These are phyloP conservation scores for Epichloe sibirici DNA, from an alignment of 2,329 filamentous ascomycete species.

Conservation along the genomic window DNA sequence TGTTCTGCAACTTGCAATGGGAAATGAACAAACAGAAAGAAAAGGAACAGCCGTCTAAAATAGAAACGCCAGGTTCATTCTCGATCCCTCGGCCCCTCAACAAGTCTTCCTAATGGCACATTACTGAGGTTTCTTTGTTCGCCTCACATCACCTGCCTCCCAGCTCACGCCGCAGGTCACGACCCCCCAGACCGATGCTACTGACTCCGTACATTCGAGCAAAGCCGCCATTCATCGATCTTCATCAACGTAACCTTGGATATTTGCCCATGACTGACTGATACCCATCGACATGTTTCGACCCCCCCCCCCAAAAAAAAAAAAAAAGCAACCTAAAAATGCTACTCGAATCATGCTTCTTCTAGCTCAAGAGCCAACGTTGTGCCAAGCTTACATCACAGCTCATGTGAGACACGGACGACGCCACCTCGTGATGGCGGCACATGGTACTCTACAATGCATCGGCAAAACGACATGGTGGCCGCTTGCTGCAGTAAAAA, in stretches of 20 bases:
- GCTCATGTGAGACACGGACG: slow-evolving; percentile 2
- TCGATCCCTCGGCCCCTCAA: too few relatives aligned
- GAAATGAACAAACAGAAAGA: too few relatives aligned
- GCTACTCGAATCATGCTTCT: neutral
- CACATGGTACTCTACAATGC: neutral
- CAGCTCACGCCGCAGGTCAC: neutral
- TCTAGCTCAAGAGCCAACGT: neutral
- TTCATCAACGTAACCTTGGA: neutral
- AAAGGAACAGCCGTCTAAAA: too few relatives aligned
- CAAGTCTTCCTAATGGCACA: too few relatives aligned
- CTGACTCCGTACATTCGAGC: too few relatives aligned
- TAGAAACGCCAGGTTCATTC: too few relatives aligned
- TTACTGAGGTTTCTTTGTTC: too few relatives aligned
- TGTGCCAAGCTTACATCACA: neutral
- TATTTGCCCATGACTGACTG: neutral
- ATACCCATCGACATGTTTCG: neutral
- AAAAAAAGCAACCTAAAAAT: neutral
- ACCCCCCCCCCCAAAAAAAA: too few relatives aligned
- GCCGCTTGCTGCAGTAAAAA: neutral
- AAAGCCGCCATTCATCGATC: neutral
- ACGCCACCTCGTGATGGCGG: slow-evolving; percentile 1
- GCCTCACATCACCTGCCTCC: neutral
- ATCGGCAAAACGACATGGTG: neutral
- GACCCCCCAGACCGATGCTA: neutral
- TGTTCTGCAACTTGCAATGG: too few relatives aligned